Base-by-base conservation (phyloP, 2,329 filamentous ascomycete genomes). In the Paecilomyces sp. region DNA sequence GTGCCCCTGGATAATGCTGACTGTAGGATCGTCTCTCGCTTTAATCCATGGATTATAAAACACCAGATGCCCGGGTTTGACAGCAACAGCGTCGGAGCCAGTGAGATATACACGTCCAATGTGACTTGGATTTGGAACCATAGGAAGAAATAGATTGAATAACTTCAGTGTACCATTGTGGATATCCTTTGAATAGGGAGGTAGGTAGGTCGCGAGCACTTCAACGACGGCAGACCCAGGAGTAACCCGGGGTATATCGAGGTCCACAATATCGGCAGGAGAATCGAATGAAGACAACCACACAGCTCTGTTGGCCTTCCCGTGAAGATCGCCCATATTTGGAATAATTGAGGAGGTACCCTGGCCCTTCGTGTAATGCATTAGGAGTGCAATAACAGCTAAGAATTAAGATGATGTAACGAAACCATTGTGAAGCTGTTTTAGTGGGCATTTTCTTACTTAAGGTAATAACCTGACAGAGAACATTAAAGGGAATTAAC, bases 11-110 rank as follows among this genome's bases (percentile, higher is more conserved):
- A 61, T 22, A 3, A 58, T 52, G 12, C 31, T 52, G 30, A 28
- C 54, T 18, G 25, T 1, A 7, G 15, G 18, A 13, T 55, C 25
- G 4, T 61, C 60, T 18, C 60, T 50, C 2, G 54, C 57, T 7
- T 55, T 33, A 5, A 61, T 34, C 4, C 47, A 56, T 2, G 55
- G 55, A 25, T 59, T 55, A 25, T 51, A 34, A 3, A 61, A 52
- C 11, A 61, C 60, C n/a, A 61, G n/a, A n/a, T 61, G 57, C 0
- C 60, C 60, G 18, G 34, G 34, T 9, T 52, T 56, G 34, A 61
- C 31, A 4, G 33, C 8, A 7, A 50, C 55, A 13, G 60, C 54
- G 28, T 61, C 60, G 6, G 25, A 12, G 1, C 57, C 57, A 12
- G 59, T 24, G 3, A 54, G 34, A 2, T 47, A 55, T 24, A 61